phyloP scores from a whole-genome alignment of 495 filamentous ascomycete species.

The Xylona heveae region DNA sequence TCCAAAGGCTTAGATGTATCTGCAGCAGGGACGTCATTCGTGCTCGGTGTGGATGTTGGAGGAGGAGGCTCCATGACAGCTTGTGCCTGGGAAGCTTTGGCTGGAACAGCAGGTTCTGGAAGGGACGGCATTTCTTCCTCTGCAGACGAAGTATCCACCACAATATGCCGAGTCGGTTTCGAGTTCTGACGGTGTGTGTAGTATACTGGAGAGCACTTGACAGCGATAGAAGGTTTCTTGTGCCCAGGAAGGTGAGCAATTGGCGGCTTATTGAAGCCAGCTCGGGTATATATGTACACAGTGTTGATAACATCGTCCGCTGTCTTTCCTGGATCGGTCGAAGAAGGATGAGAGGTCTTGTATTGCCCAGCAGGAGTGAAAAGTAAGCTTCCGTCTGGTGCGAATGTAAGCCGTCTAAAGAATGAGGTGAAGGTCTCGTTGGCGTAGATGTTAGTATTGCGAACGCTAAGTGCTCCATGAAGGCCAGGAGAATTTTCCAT shows the following conservation, averaged over 20 bases:
- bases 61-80: constrained; percentile 69
- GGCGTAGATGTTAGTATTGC: constrained; percentile 82
- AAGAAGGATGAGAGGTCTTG: constrained; percentile 52
- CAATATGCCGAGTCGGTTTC: constrained; percentile 65
- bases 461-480: constrained; percentile 40
- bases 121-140: constrained; percentile 68
- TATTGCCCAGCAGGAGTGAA: constrained; percentile 95
- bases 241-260: constrained; percentile 95
- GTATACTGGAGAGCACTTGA: constrained; percentile 78
- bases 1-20: not conserved
- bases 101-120: constrained; percentile 56
- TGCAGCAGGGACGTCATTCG: constrained; percentile 3
- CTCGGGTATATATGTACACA: constrained; percentile 93
- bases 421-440: constrained; percentile 96
- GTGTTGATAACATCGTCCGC: constrained; percentile 85
- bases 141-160: constrained; percentile 73
- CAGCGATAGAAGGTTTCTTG: constrained; percentile 94
- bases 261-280: constrained; percentile 89
- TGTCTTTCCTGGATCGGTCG: constrained; percentile 43
- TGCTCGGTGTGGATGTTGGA: constrained; percentile 25
- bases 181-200: constrained; percentile 56
- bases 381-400: constrained; percentile 84
- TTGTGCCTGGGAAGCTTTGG: constrained; percentile 30
- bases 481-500: constrained; percentile 74
- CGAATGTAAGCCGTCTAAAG: constrained; percentile 83